These are phyloP conservation scores for Stygiomarasmius scandens DNA, from an alignment of 1,284 basidiomycete genomes.

Conservation along the genomic window DNA sequence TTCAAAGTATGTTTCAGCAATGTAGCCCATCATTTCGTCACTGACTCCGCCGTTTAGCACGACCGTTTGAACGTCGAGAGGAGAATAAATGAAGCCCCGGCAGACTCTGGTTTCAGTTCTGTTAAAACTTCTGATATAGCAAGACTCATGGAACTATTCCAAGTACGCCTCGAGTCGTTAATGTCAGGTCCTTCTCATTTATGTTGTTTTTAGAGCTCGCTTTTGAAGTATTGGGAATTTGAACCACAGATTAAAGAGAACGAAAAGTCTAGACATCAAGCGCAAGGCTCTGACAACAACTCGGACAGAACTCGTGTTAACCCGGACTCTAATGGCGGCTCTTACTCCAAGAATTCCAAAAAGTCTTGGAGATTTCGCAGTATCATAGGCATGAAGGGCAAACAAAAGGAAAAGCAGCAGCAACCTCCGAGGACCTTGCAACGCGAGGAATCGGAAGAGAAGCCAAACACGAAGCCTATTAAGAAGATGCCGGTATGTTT, in stretches of 20 bases:
- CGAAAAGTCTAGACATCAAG: conserved; percentile 15
- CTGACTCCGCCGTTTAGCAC: conserved; percentile 46
- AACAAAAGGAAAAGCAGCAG: neutral
- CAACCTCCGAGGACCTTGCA: conserved; percentile 22
- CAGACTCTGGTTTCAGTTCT: conserved; percentile 36
- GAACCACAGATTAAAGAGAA: conserved; percentile 45
- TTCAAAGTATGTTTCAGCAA: conserved; percentile 66
- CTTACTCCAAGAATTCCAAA: conserved; percentile 22
- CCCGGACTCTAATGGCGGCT: neutral
- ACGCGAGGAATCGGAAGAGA: conserved; percentile 35
- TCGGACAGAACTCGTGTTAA: conserved; percentile 37
- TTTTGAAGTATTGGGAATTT: conserved; percentile 74
- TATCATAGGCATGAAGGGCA: conserved; percentile 1
- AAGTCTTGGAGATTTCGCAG: conserved; percentile 35
- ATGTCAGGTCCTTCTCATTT: conserved; percentile 11
- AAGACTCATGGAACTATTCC: conserved; percentile 82
- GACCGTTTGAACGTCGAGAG: conserved; percentile 74
- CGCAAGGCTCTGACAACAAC: conserved; percentile 27
- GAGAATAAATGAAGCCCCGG: conserved; percentile 47
- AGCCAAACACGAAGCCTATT: conserved; percentile 31
- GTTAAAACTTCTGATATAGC: conserved; percentile 80
- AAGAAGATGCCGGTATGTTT: conserved; percentile 75
- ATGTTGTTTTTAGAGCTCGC: conserved; percentile 51
- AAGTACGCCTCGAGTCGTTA: conserved; percentile 40
- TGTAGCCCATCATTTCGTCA: neutral